Base-by-base conservation (phyloP, 257 asterid genomes). In the Jacaranda copaia region DNA sequence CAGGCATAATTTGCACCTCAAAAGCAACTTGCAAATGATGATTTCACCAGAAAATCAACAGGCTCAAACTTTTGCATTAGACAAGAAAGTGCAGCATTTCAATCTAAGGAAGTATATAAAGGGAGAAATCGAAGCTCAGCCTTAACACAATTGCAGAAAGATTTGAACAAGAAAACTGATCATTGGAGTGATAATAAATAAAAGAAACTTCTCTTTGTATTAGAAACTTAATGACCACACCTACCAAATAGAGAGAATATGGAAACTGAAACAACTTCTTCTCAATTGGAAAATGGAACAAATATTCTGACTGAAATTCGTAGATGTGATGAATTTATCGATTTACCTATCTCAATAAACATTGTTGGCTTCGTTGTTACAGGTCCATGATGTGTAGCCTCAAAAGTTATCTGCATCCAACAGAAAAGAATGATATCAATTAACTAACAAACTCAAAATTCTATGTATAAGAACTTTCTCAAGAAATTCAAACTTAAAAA, bases 351-450 rank as follows among this genome's bases (percentile, higher is more conserved):
- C 87, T 94, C 98, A 43, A 90, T 80, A 71, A 94, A 94, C 98
- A 94, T 89, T 36, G 97, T 85, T 9, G 98, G 97, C 77, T 84
- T 94, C 36, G 89, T 87, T 69, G 97, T 92, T 83, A 94, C 69
- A 57, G 98, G 98, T 65, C 98, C 98, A 65, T 94, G 98, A 84
- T 94, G 98, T 77, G 98, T 94, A 81, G 97, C 97, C 87, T 92
- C 96, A 52, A 94, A 72, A 10, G 97, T 92, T 77, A 92, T 92
- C 97, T 94, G 83, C 55, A 80, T 72, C 78, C 73, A 84, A 68
- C 56, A 66, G 35, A 73, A 75, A 82, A 19, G 49, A 52, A 49
- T 12, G 16, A 65, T 14, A 78, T 49, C 53, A 74, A 56, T 53
- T 35, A 38, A 36, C 12, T 36, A 61, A 62, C 43, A 62, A 51